Evolutionary conservation across 768 basidiomycete genomes (phyloP), one percentile per base, ranked within the genome.

Genomic region (Agrocybe praecox): DNA sequence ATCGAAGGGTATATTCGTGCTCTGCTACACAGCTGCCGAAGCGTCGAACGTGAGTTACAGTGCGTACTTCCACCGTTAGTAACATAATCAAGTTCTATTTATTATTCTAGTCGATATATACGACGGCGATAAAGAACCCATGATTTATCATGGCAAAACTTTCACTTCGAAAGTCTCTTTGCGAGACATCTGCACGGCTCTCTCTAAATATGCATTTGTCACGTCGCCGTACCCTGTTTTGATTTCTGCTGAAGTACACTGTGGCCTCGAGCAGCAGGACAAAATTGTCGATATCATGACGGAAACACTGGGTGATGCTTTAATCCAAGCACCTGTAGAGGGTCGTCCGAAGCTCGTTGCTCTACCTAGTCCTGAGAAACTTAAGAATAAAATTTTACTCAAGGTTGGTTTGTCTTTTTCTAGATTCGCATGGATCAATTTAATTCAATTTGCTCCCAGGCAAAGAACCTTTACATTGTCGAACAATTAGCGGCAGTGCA

Each of bases 1-100:
- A 85, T 93, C 23, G 96, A 97, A 66, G 86, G 96, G 0, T 98
- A 98, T 68, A 94, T 98, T 54, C 80, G 96, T 0, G 95, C 95
- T 1, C 75, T 98, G 40, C 77, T 97, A 42, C 91, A 90, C 49
- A 85, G 92, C 33, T 96, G 95, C 68, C 83, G 96, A n/a, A 94
- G 91, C 54, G 96, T 98, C 24, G 96, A 98, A 72, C 71, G 96
- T 95, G 63, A 61, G 90, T 81, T 17, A 17, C 40, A 46, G 48
- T 26, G 29, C 24, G 18, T 32, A 19, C 26, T 47, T 32, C 29
- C 32, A 22, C 6, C 23, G 8, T 45, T 50, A 24, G 54, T 40
- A n/a, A n/a, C n/a, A n/a, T n/a, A n/a, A n/a, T n/a, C n/a, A n/a
- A n/a, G n/a, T 40, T 26, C n/a, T 45, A 26, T 15, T 55, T 52